A percentile compares a stretch with the other conserved stretches of the same genome.
phyloP scores from a whole-genome alignment of 495 filamentous ascomycete species.

The Aspergillus ostianus region DNA sequence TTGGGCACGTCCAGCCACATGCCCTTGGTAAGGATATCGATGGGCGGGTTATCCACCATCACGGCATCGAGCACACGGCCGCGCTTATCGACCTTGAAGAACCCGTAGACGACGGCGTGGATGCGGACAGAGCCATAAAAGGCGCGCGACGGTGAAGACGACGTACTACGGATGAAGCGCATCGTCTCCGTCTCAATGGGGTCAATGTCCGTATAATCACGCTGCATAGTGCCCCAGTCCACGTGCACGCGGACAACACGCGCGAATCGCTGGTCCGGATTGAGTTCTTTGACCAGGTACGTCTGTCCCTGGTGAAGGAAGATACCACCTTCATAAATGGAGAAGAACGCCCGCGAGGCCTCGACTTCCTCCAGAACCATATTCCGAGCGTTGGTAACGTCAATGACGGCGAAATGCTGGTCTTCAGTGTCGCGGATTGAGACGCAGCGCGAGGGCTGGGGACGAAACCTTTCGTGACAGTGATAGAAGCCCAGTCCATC shows the following conservation, averaged over 20 bases:
- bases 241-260: conserved; percentile 78
- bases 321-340: conserved; percentile 94
- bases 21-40: conserved; percentile 78
- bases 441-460: conserved; percentile 77
- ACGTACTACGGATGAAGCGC: conserved; percentile 53
- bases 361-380: conserved; percentile 93
- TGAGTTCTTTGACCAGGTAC: conserved; percentile 89
- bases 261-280: conserved; percentile 72
- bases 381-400: conserved; percentile 80
- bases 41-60: conserved; percentile 88
- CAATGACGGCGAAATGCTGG: conserved; percentile 87
- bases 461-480: conserved; percentile 84
- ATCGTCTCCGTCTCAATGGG: conserved; percentile 84
- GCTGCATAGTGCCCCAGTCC: conserved; percentile 91
- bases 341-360: conserved; percentile 90
- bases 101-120: conserved; percentile 85
- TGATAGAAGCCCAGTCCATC: conserved; percentile 83
- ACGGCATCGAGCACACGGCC: conserved; percentile 88
- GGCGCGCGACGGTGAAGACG: conserved; percentile 49
- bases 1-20: conserved; percentile 96
- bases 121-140: conserved; percentile 85
- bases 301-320: conserved; percentile 93
- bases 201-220: conserved; percentile 94
- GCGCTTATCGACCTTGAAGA: conserved; percentile 87
- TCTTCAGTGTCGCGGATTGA: conserved; percentile 92